Evolutionary conservation across 2,329 filamentous ascomycete genomes (phyloP), one percentile per base, ranked within the genome.

Genomic region (Chrysoporthe austroafricana): DNA sequence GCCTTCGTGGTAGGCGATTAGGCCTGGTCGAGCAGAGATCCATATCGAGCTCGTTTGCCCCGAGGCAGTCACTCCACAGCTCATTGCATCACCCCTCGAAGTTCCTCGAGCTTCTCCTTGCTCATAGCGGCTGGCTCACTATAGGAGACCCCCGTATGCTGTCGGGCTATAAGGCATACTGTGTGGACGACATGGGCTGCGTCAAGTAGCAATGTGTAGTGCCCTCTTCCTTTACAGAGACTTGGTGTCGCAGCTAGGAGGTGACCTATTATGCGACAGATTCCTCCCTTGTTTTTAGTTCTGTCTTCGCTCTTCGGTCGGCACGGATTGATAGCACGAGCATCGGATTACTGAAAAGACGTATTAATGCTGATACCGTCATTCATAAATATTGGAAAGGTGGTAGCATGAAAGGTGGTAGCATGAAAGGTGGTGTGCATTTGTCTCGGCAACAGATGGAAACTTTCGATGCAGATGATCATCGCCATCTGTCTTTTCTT

Each of bases 261-360:
- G 42, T 60, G 39, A 39, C 64, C 67, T n/a, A 46, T 59, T 67
- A 69, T 64, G 67, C 64, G 67, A 69, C 57, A 59, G n/a, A 59
- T 11, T 62, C 14, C 48, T 36, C 26, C 26, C 16, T 32, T 14
- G 26, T 14, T 34, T 21, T 21, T 3, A 59, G 16, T 18, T 42
- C 43, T 16, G 26, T 59, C 57, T 42, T 36, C 36, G 32, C 36
- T 43, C 36, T 59, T 26, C 57, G 52, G 2, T 26, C 32, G 52
- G 52, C 26, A 11, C 52, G 57, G 39, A 44, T 36, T 18, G 36
- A 21, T 2, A 59, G 18, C n/a, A 43, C 34, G 34, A 43, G n/a
- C 39, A 59, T 42, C 57, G 36, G 43, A 59, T 59, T 9, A 57
- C 32, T 36, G 18, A 58, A 26, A 26, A 26, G 57, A 59, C 3